These are phyloP conservation scores for Coemansia furcata DNA, from an alignment of 192 early-diverging fungal species.

Conservation along the genomic window DNA sequence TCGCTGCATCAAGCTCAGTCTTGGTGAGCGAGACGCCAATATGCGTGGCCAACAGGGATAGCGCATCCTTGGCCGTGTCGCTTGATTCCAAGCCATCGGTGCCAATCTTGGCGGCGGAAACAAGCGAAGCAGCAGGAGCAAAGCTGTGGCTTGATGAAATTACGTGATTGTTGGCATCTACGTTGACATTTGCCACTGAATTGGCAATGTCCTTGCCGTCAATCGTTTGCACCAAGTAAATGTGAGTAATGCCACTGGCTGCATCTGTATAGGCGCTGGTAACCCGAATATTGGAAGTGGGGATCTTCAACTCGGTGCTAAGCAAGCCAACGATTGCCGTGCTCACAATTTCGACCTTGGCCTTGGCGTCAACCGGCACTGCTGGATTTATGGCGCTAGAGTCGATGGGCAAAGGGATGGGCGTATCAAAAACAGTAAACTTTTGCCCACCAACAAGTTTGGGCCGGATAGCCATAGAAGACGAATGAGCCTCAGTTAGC, in stretches of 20 bases:
- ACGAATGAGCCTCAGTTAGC: background rate
- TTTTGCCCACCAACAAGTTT: background rate
- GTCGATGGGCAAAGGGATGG: background rate
- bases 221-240: constrained; percentile 74
- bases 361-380: background rate
- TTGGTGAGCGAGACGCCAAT: constrained; percentile 3
- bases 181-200: constrained; percentile 81
- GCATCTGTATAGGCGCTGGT: constrained; percentile 66
- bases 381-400: background rate
- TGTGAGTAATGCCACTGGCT: constrained; percentile 81
- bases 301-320: background rate
- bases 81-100: background rate
- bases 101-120: background rate
- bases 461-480: background rate
- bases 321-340: constrained; percentile 14
- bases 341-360: background rate
- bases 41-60: constrained; percentile 11
- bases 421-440: background rate
- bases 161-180: constrained; percentile 60
- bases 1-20: background rate
- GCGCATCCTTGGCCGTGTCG: constrained; percentile 8
- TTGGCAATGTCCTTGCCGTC: constrained; percentile 76
- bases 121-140: constrained; percentile 12
- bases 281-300: constrained; percentile 40
- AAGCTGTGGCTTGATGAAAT: constrained; percentile 77